phyloP scores from a whole-genome alignment of 1,284 basidiomycete species.

The Ustilago cynodontis region DNA sequence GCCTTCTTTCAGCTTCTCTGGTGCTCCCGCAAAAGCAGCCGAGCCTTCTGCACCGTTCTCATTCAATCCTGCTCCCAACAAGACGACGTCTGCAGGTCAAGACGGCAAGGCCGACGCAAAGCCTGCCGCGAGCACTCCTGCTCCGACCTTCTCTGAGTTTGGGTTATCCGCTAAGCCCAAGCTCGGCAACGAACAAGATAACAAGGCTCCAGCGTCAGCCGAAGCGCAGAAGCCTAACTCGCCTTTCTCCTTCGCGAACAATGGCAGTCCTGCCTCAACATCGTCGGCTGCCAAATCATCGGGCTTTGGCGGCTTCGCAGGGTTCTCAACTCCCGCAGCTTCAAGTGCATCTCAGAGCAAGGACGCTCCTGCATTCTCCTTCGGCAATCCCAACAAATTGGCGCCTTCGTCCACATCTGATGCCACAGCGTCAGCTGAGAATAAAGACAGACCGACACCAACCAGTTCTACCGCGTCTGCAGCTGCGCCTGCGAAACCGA shows the following conservation, averaged over 20 bases:
- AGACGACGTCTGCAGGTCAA: neutral
- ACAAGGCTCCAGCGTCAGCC: neutral
- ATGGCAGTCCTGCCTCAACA: neutral
- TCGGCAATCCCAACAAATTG: slow-evolving; percentile 25
- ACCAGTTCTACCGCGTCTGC: neutral
- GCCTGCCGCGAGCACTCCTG: neutral
- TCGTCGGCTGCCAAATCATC: slow-evolving; percentile 11
- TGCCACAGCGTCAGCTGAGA: neutral
- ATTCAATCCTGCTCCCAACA: slow-evolving; percentile 8
- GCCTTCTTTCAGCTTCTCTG: slow-evolving; percentile 32
- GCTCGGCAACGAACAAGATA: neutral
- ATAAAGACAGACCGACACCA: neutral
- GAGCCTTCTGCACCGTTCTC: slow-evolving; percentile 17
- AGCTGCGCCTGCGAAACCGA: slow-evolving; percentile 21
- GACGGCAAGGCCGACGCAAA: slow-evolving; percentile 16
- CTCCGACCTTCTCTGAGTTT: slow-evolving; percentile 8
- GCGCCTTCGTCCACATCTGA: neutral
- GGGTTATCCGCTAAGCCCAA: slow-evolving; percentile 8
- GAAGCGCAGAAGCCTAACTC: slow-evolving; percentile 12
- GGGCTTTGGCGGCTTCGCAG: slow-evolving; percentile 20
- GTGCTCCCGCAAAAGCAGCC: slow-evolving; percentile 14
- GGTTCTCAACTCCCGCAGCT: slow-evolving; percentile 14
- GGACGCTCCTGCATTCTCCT: slow-evolving; percentile 30
- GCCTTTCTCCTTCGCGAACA: slow-evolving; percentile 28
- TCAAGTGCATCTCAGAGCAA: slow-evolving; percentile 17